phyloP scores from a whole-genome alignment of 805 yeast species.

The Isabelozyma heimii region DNA sequence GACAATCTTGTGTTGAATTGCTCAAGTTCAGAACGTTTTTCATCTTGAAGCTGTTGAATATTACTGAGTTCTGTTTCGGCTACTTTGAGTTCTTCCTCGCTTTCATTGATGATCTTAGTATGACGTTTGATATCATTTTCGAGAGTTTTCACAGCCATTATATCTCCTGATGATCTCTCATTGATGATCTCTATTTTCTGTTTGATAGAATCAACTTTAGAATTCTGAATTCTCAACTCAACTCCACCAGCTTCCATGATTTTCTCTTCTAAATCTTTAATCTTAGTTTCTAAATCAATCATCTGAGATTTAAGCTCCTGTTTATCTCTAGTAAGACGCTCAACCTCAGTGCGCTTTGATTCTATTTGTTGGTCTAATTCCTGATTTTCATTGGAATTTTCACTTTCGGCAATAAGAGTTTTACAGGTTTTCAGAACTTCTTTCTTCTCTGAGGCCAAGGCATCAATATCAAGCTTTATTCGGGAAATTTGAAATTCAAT shows the following conservation, averaged over 20 bases:
- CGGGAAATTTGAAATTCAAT: slow-evolving; percentile 62
- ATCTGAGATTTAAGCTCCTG: slow-evolving; percentile 50
- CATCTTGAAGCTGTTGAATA: slow-evolving; percentile 16
- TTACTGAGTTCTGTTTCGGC: slow-evolving; percentile 21
- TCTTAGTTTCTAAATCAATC: slow-evolving; percentile 51
- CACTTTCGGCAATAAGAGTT: slow-evolving; percentile 40
- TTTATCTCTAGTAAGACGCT: slow-evolving; percentile 12
- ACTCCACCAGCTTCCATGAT: slow-evolving; percentile 93
- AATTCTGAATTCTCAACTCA: slow-evolving; percentile 70
- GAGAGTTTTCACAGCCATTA: slow-evolving; percentile 54
- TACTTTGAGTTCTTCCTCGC: slow-evolving; percentile 43
- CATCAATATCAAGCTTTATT: slow-evolving; percentile 59
- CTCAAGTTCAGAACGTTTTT: slow-evolving; percentile 28
- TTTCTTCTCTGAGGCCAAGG: slow-evolving; percentile 51
- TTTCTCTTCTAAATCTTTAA: slow-evolving; percentile 63
- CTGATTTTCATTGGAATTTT: slow-evolving; percentile 20
- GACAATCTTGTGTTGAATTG: slow-evolving; percentile 26
- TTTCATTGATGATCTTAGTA: slow-evolving; percentile 43
- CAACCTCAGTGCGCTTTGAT: slow-evolving; percentile 20
- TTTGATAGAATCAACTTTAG: slow-evolving; percentile 73
- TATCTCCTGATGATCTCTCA: slow-evolving; percentile 57
- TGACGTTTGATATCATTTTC: slow-evolving; percentile 62
- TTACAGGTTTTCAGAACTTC: slow-evolving; percentile 44
- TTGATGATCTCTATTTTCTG: slow-evolving; percentile 62
- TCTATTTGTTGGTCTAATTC: slow-evolving; percentile 40